phyloP scores from a whole-genome alignment of 129 eudicot genomes.

The Artemisia argyi region DNA sequence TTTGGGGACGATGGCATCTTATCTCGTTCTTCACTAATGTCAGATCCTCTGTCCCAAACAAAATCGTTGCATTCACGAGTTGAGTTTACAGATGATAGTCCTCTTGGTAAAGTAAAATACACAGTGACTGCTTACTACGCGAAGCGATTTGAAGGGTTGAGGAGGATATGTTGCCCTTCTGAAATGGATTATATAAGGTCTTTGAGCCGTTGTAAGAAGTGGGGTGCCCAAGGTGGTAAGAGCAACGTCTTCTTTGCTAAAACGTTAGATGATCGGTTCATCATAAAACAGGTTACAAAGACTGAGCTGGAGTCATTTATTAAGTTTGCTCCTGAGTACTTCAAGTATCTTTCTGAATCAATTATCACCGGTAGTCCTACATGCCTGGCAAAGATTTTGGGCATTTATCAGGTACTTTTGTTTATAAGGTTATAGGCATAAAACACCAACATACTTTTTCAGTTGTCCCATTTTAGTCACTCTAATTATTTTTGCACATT shows the following conservation, averaged over 20 bases:
- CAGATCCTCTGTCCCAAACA: conserved; percentile 62
- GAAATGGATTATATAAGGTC: conserved; percentile 82
- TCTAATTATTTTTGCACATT: background rate
- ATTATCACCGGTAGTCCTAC: conserved; percentile 86
- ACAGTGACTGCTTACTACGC: conserved; percentile 82
- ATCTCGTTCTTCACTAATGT: conserved; percentile 55
- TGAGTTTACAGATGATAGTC: conserved; percentile 66
- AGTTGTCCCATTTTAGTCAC: no score
- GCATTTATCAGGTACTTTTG: conserved; percentile 89
- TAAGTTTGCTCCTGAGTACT: conserved; percentile 89
- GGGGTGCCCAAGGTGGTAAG: conserved; percentile 99
- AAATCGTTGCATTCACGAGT: conserved; percentile 78
- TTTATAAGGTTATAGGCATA: background rate
- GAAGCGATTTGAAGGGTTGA: conserved; percentile 76
- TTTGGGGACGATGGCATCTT: conserved; percentile 70
- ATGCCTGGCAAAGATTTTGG: conserved; percentile 90
- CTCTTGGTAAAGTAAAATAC: conserved; percentile 76
- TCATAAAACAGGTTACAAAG: conserved; percentile 95
- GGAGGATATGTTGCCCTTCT: conserved; percentile 90
- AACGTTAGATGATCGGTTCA: conserved; percentile 92
- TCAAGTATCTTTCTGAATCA: conserved; percentile 83
- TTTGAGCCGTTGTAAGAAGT: conserved; percentile 91
- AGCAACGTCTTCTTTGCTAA: conserved; percentile 98
- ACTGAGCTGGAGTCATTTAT: conserved; percentile 95
- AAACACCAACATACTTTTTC: background rate